phyloP scores from a whole-genome alignment of 1,139 yeast genomes.

The Suhomyces bolitotheri region DNA sequence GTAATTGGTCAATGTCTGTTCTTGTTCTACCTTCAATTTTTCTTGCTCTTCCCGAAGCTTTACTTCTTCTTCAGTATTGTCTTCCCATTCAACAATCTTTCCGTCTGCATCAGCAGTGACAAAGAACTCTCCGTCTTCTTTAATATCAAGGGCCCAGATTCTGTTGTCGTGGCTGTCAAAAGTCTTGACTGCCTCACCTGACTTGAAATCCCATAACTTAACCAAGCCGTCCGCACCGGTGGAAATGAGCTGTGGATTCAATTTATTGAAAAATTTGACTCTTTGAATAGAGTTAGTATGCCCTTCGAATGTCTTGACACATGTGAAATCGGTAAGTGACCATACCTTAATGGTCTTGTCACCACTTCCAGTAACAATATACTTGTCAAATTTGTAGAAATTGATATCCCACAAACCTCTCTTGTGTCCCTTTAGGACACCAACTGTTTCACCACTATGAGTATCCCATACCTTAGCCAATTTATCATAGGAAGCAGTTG shows the following conservation, averaged over 20 bases:
- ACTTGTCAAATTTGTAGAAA: conserved; percentile 77
- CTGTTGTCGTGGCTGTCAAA: conserved; percentile 90
- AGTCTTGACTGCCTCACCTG: conserved; percentile 73
- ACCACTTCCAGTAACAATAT: conserved; percentile 79
- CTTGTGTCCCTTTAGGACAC: conserved; percentile 83
- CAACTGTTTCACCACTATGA: conserved; percentile 79
- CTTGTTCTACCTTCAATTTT: conserved; percentile 73
- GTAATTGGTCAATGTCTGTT: conserved; percentile 77
- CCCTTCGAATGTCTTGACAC: conserved; percentile 85
- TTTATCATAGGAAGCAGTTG: conserved; percentile 95
- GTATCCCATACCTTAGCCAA: conserved; percentile 87
- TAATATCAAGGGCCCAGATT: conserved; percentile 83
- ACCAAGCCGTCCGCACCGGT: conserved; percentile 95
- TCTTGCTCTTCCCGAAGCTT: conserved; percentile 46
- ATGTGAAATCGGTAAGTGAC: conserved; percentile 76
- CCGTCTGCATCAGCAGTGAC: conserved; percentile 96
- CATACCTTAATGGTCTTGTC: conserved; percentile 89
- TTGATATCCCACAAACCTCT: conserved; percentile 93
- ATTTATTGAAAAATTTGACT: conserved; percentile 62
- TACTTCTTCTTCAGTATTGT: conserved; percentile 69
- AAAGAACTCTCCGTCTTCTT: conserved; percentile 66
- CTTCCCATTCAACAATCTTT: conserved; percentile 83
- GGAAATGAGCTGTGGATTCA: conserved; percentile 67
- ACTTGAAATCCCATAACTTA: conserved; percentile 80
- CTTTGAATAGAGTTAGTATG: conserved; percentile 92